Conservation (phyloP, 257 asterid genomes). For the Cynanchum wilfordii region DNA sequence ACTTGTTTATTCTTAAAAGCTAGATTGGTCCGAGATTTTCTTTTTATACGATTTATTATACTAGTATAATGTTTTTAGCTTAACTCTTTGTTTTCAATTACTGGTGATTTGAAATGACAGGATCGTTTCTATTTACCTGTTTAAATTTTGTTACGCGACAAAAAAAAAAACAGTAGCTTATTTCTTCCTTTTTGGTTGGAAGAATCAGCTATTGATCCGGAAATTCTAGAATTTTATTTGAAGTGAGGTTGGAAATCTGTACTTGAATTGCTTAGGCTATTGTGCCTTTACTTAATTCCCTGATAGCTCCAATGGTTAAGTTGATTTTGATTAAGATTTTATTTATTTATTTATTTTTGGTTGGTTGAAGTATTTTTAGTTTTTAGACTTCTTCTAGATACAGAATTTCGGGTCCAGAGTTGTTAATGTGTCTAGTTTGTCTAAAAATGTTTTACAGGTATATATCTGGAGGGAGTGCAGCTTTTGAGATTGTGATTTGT, state of each 20-base stretch:
- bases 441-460: conserved; percentile 8
- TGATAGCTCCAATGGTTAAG: not conserved
- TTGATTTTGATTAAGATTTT: not conserved
- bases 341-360: not conserved
- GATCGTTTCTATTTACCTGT: not conserved
- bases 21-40: not conserved
- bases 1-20: not conserved
- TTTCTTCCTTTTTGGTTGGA: not conserved
- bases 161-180: not conserved
- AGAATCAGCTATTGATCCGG: not conserved
- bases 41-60: not conserved
- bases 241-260: not conserved
- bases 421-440: not conserved
- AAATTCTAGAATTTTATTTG: not conserved
- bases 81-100: not conserved
- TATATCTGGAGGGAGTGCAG: conserved; percentile 9
- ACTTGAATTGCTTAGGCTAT: not conserved
- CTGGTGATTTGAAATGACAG: not conserved
- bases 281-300: not conserved
- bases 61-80: not conserved
- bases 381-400: not conserved
- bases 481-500: conserved; percentile 12
- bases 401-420: not conserved
- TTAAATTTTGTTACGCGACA: not conserved
- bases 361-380: not conserved